These are phyloP conservation scores for Trypanosoma conorhini DNA, from an alignment of 208 protist genomes.

Conservation along the genomic window DNA sequence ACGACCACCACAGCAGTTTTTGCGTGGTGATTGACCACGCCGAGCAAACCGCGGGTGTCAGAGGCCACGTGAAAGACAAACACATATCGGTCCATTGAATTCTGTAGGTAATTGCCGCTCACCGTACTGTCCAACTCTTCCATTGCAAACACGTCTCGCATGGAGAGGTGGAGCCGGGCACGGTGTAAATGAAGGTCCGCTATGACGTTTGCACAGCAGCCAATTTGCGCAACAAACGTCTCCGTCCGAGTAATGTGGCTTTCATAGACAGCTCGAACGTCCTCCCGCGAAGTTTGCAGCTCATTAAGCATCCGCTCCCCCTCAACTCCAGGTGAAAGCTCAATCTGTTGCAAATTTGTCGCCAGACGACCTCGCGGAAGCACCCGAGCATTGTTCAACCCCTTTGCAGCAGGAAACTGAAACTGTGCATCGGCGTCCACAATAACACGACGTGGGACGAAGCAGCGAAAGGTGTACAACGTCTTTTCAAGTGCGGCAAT, in stretches of 20 bases:
- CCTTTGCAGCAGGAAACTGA: slow-evolving; percentile 7
- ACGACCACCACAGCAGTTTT: slow-evolving; percentile 61
- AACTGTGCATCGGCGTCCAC: slow-evolving; percentile 49
- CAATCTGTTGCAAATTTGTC: slow-evolving; percentile 55
- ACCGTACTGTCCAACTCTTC: slow-evolving; percentile 60
- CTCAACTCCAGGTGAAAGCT: slow-evolving; percentile 45
- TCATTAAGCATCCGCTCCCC: slow-evolving; percentile 76
- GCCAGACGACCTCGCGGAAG: slow-evolving; percentile 53
- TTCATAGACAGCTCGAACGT: slow-evolving; percentile 79
- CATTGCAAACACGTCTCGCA: slow-evolving; percentile 70
- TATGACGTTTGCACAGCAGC: slow-evolving; percentile 67
- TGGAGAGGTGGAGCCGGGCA: slow-evolving; percentile 32
- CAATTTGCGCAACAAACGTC: slow-evolving; percentile 57
- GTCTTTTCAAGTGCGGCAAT: slow-evolving; percentile 60
- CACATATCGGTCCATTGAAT: slow-evolving; percentile 43
- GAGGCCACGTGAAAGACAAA: slow-evolving; percentile 81
- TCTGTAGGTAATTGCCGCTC: slow-evolving; percentile 52
- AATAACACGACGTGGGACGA: slow-evolving; percentile 65
- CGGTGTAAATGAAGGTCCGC: slow-evolving; percentile 54
- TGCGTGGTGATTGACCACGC: slow-evolving; percentile 59
- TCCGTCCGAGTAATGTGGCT: slow-evolving; percentile 56
- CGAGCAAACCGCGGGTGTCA: slow-evolving; percentile 72
- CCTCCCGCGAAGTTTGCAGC: slow-evolving; percentile 53
- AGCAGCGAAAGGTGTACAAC: slow-evolving; percentile 70
- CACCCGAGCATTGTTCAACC: slow-evolving; percentile 32